Evolutionary conservation across 2,329 filamentous ascomycete genomes (phyloP), one percentile per base, ranked within the genome.

Genomic region (Nemania abortiva): DNA sequence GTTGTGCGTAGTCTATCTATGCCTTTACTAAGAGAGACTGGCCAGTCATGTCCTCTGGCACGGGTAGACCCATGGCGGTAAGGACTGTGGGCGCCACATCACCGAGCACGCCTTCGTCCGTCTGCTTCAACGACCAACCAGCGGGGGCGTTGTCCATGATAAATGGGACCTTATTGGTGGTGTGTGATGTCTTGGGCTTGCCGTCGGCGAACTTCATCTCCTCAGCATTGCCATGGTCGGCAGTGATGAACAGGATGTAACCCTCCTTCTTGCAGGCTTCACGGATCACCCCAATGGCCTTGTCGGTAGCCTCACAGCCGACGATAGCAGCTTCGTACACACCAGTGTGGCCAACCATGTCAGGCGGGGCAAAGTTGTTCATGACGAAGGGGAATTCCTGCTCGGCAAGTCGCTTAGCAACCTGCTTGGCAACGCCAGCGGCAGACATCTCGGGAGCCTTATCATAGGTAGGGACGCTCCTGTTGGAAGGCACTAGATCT

Each of bases 281-380:
- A 78, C 93, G 94, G 76, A 99, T 95, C 81, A 91, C 89, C 77
- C 94, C 94, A 77, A 99, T 99, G 63, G 93, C 95, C 85, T 92
- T 93, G 82, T 99, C 96, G 13, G 96, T 99, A 74, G 95, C 91
- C 74, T 90, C 87, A 75, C 92, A 91, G 76, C 91, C 96, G 78
- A 96, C 80, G 71, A 99, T 91, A 66, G 96, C 96, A 34, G 96
- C 95, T 77, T 98, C 91, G 84, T 98, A 98, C 69, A 97, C 94
- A 79, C 96, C 96, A 11, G 96, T 99, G 86, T 99, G 96, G 75
- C 96, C 96, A 73, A 99, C 96, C 96, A 99, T 99, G 84, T 99
- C 96, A 20, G 96, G 96, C 50, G 96, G 96, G 50, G 96, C 96
- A 83, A 99, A 98, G 90, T 99, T 99, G 90, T 98, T 98, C 96